Evolutionary conservation across 805 yeast species (phyloP).

Genomic region (Saccharomycopsis vini): DNA sequence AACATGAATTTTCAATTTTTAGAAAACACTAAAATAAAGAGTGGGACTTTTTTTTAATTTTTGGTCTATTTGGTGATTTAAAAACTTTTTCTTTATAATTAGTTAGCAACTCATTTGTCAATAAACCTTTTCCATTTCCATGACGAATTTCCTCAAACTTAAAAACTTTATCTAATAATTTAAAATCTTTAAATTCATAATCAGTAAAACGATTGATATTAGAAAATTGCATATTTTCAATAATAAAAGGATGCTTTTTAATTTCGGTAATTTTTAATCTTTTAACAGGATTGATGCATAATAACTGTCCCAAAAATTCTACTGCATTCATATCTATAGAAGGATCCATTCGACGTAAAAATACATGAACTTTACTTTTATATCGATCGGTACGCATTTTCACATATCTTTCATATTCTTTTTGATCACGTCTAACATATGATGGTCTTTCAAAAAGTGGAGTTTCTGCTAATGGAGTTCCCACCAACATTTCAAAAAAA

Average conservation of each 20-base stretch:
- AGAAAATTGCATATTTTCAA: background rate
- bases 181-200: background rate
- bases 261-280: background rate
- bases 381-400: background rate
- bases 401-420: background rate
- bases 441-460: background rate
- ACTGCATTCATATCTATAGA: background rate
- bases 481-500: slow-evolving; percentile 41
- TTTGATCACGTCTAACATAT: background rate
- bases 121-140: too few relatives aligned
- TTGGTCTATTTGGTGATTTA: too few relatives aligned
- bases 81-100: too few relatives aligned
- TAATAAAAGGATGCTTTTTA: background rate
- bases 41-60: too few relatives aligned
- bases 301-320: background rate
- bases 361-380: background rate
- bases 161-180: background rate
- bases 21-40: too few relatives aligned
- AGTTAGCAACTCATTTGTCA: too few relatives aligned
- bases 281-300: background rate
- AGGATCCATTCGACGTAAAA: background rate
- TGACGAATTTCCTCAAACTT: slow-evolving; percentile 2
- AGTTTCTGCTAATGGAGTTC: background rate
- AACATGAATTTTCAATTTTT: too few relatives aligned
- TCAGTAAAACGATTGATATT: background rate